Conservation (phyloP, 805 yeast species). For the Suhomyces xylopsoci region DNA sequence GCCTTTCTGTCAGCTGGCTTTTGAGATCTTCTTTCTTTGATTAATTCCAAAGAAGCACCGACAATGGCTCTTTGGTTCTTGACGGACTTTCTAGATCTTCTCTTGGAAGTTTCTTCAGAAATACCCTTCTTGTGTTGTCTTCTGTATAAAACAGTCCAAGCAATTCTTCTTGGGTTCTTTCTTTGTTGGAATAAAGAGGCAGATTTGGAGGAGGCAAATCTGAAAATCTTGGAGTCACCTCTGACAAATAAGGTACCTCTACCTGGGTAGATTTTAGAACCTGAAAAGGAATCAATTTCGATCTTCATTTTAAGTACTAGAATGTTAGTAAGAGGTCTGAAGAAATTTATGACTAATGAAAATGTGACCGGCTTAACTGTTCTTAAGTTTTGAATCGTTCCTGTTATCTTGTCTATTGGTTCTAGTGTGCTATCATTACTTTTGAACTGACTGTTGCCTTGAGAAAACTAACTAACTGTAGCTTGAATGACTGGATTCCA, state of each 20-base stretch:
- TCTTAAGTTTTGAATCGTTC: background rate
- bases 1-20: constrained; percentile 99
- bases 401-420: no score
- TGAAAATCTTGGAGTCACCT: constrained; percentile 99
- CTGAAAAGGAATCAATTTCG: constrained; percentile 99
- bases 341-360: background rate
- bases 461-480: background rate
- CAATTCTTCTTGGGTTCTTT: constrained; percentile 99
- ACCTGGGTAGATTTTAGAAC: constrained; percentile 99
- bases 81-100: constrained; percentile 95
- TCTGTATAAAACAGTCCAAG: constrained; percentile 99
- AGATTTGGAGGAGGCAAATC: constrained; percentile 97
- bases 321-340: constrained; percentile 28
- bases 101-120: constrained; percentile 96
- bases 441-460: background rate
- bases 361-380: background rate
- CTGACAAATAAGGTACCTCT: constrained; percentile 99
- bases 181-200: constrained; percentile 98
- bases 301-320: constrained; percentile 75
- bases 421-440: background rate
- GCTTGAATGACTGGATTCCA: background rate
- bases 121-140: constrained; percentile 99
- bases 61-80: constrained; percentile 99
- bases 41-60: constrained; percentile 98
- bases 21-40: constrained; percentile 94